Percentiles rank a stretch among this genome's conserved stretches.
These are phyloP conservation scores for Ceratocystis diversiconidia DNA, from an alignment of 2,329 filamentous ascomycete genomes.

Conservation along the genomic window DNA sequence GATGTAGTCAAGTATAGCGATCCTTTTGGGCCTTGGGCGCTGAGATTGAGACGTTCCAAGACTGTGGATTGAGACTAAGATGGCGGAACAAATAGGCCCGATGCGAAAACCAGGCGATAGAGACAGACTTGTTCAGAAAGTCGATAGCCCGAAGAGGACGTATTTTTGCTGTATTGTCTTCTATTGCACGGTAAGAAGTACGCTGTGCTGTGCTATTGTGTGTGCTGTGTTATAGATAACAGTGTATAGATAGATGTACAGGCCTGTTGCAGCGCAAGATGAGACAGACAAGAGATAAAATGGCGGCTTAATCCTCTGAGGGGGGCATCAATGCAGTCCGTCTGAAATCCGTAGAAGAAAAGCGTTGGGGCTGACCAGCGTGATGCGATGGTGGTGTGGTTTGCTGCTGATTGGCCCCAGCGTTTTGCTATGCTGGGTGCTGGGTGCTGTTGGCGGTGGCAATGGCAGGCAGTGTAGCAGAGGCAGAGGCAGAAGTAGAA, in stretches of 20 bases:
- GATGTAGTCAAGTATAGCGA: background rate
- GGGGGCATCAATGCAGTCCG: background rate
- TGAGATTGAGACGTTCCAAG: background rate
- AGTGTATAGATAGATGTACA: too few species aligned
- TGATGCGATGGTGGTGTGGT: slow-evolving; percentile 3
- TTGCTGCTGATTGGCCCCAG: background rate
- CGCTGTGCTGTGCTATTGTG: too few species aligned
- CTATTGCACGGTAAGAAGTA: background rate
- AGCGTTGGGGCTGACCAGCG: background rate
- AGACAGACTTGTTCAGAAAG: slow-evolving; percentile 10
- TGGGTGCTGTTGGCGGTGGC: background rate
- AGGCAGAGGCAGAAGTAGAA: background rate
- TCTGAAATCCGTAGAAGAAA: background rate
- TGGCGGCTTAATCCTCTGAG: background rate
- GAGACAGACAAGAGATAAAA: background rate
- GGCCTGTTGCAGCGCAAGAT: background rate
- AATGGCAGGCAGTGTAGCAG: background rate
- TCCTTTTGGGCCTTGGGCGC: background rate
- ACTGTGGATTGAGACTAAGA: background rate
- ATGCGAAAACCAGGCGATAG: slow-evolving; percentile 9
- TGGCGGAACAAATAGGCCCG: background rate
- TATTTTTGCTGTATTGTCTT: too few species aligned
- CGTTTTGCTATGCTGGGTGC: background rate
- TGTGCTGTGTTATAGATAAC: too few species aligned
- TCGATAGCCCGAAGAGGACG: slow-evolving; percentile 1